Evolutionary conservation across 139 green algal genomes (phyloP), one percentile per base, ranked within the genome.

Genomic region (Chlorella sp.): DNA sequence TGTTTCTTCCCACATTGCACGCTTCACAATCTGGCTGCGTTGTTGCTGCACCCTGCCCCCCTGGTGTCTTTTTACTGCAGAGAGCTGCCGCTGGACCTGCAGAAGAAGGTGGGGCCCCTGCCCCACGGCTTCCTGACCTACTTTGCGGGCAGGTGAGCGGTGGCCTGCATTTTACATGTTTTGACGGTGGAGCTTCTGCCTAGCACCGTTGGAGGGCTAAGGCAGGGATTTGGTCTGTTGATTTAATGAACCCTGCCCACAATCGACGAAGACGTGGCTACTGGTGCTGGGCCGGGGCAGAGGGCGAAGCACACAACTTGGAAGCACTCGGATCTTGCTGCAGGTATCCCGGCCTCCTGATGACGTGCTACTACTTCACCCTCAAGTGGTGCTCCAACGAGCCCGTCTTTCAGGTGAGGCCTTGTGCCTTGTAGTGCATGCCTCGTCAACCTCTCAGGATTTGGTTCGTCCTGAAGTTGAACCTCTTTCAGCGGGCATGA

Each of bases 291-390:
- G n/a, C n/a, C n/a, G n/a, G n/a, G n/a, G n/a, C n/a, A n/a, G n/a
- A n/a, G n/a, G n/a, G n/a, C n/a, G n/a, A n/a, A n/a, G n/a, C n/a
- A n/a, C n/a, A n/a, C n/a, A n/a, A n/a, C n/a, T n/a, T n/a, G n/a
- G n/a, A n/a, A n/a, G n/a, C n/a, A n/a, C n/a, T n/a, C n/a, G n/a
- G n/a, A n/a, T n/a, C n/a, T 14, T 2, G 11, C 53, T 64, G 48
- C 81, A 89, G 96, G 82, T 99, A 98, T 91, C 97, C 98, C 3
- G 88, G 88, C 42, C 93, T 99, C 77, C 91, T 99, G 66, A 86
- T 98, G 39, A 89, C 95, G 3, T 95, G 96, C 37, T 99, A 96
- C 88, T 90, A 89, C 30, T 99, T 99, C 85, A 95, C 92, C 0
- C 78, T 95, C 69, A 83, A 88, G 34, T 92, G 96, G 90, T 94